Conservation (phyloP, 2,329 filamentous ascomycete genomes). For the Trichoderma sp. region DNA sequence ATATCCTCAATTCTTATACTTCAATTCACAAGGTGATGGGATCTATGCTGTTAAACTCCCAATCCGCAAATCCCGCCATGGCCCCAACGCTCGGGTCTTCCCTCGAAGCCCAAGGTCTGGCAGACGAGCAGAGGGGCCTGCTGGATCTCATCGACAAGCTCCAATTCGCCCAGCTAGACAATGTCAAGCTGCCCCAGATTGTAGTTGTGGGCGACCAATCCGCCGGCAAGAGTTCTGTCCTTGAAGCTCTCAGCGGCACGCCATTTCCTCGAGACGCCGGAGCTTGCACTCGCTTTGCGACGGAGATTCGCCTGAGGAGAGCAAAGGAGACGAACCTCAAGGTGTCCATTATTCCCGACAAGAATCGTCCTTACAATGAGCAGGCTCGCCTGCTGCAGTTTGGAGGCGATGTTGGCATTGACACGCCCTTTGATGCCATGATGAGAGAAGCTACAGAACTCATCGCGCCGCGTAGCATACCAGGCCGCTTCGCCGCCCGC, state of each 20-base stretch:
- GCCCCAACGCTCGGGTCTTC: slow-evolving; percentile 47
- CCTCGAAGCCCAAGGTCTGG: slow-evolving; percentile 49
- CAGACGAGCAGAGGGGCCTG: slow-evolving; percentile 54
- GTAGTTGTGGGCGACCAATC: slow-evolving; percentile 65
- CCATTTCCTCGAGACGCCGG: slow-evolving; percentile 59
- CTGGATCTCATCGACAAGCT: slow-evolving; percentile 58
- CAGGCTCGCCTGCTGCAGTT: slow-evolving; percentile 48
- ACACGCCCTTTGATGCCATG: slow-evolving; percentile 48
- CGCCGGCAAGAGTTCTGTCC: slow-evolving; percentile 61
- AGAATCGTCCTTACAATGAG: slow-evolving; percentile 45
- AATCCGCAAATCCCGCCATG: slow-evolving; percentile 28
- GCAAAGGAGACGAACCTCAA: slow-evolving; percentile 44
- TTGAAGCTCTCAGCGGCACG: slow-evolving; percentile 62
- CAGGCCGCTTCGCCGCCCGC: slow-evolving; percentile 50
- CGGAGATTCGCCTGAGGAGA: slow-evolving; percentile 56
- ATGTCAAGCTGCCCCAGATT: slow-evolving; percentile 57
- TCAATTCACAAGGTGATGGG: slow-evolving; percentile 18
- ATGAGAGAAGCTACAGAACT: slow-evolving; percentile 51
- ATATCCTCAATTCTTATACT: background rate
- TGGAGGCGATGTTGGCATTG: slow-evolving; percentile 45
- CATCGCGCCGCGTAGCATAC: slow-evolving; percentile 50
- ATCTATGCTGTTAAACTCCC: slow-evolving; percentile 18
- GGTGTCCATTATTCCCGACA: slow-evolving; percentile 56
- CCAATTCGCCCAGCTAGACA: slow-evolving; percentile 52
- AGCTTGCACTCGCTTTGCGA: slow-evolving; percentile 61